Conservation (phyloP, 345 rosid genomes). For the Pistacia integerrima region DNA sequence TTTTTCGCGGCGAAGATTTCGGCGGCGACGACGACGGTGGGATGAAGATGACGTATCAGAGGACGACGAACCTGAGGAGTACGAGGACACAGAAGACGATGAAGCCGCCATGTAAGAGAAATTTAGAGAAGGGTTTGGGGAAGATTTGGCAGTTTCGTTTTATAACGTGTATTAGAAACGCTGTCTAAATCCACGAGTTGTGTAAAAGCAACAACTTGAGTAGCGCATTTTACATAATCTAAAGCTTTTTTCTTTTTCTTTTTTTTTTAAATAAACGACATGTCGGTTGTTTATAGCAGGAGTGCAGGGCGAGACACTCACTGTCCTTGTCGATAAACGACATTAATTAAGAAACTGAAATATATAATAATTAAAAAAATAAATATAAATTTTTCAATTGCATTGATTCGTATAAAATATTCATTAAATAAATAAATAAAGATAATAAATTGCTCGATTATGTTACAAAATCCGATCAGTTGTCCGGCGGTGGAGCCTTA, state of each 20-base stretch:
- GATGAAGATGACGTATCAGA: slow-evolving; percentile 56
- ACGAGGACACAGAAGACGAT: slow-evolving; percentile 53
- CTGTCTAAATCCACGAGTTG: neutral
- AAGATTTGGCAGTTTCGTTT: neutral
- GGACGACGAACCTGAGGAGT: slow-evolving; percentile 41
- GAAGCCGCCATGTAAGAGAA: slow-evolving; percentile 63
- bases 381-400: no score
- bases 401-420: no score
- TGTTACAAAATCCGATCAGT: no score
- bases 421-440: no score
- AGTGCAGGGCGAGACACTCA: no score
- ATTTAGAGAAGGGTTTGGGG: neutral
- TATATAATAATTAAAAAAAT: no score
- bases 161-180: neutral
- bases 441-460: no score
- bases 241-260: neutral
- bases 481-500: no score
- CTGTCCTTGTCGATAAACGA: no score
- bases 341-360: no score
- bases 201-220: neutral
- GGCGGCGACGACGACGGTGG: slow-evolving; percentile 53
- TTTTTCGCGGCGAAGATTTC: slow-evolving; percentile 29
- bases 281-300: neutral
- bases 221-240: no score
- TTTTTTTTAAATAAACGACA: no score